Percentiles rank a stretch among this genome's conserved stretches.
These are phyloP conservation scores for Metschnikowia kunwiensis DNA, from an alignment of 805 yeast species.

Conservation along the genomic window DNA sequence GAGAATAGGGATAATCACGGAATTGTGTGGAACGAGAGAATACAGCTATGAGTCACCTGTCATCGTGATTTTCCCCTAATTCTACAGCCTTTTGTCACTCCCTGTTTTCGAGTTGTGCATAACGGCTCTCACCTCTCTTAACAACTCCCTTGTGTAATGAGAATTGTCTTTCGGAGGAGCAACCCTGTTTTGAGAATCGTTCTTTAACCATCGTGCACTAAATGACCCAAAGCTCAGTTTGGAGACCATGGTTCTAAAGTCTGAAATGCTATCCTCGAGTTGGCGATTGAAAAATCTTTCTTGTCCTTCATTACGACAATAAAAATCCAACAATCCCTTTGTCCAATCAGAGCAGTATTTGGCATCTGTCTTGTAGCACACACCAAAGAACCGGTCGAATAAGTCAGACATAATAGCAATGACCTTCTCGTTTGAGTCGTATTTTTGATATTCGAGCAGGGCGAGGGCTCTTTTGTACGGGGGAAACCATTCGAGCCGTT, in stretches of 20 bases:
- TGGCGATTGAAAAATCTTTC: slow-evolving; percentile 4
- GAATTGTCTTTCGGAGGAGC: neutral
- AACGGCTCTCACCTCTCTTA: neutral
- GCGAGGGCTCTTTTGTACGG: slow-evolving; percentile 12
- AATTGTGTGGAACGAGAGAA: slow-evolving; percentile 16
- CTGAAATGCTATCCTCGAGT: slow-evolving; percentile 7
- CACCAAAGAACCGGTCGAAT: slow-evolving; percentile 17
- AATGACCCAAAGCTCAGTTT: slow-evolving; percentile 2
- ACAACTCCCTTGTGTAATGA: neutral
- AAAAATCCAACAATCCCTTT: slow-evolving; percentile 7
- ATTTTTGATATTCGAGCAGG: slow-evolving; percentile 2
- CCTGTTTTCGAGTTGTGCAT: neutral
- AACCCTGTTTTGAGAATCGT: neutral
- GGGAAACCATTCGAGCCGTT: slow-evolving; percentile 10
- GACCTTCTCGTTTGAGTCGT: slow-evolving; percentile 8
- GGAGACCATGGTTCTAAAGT: slow-evolving; percentile 5
- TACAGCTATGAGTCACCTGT: neutral
- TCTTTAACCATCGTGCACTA: slow-evolving; percentile 5
- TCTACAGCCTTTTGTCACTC: too few species aligned
- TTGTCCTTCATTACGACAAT: slow-evolving; percentile 1
- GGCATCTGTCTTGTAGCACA: slow-evolving; percentile 12
- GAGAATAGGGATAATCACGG: slow-evolving; percentile 14
- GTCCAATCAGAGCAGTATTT: slow-evolving; percentile 16
- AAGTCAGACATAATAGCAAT: slow-evolving; percentile 8
- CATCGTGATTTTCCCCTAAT: neutral